Percentiles rank a stretch among this genome's conserved stretches.
phyloP scores from a whole-genome alignment of 2,329 filamentous ascomycete genomes.

The Cytospora mali region DNA sequence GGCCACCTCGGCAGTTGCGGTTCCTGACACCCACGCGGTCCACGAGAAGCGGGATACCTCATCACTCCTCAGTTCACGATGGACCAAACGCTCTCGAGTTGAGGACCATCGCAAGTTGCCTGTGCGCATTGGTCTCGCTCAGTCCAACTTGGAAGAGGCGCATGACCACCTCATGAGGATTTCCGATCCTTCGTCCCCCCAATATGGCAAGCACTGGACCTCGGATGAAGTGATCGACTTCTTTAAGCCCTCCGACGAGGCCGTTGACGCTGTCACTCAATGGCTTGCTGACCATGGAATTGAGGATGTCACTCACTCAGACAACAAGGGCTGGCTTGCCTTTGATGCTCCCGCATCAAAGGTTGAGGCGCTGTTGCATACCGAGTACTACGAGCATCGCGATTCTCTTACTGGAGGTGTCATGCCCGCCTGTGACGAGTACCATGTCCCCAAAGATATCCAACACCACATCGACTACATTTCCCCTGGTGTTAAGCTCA shows the following conservation, averaged over 20 bases:
- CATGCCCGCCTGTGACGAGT: slow-evolving; percentile 30
- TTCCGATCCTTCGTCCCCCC: slow-evolving; percentile 35
- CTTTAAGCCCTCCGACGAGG: slow-evolving; percentile 38
- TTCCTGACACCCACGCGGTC: slow-evolving; percentile 30
- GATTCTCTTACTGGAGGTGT: slow-evolving; percentile 32
- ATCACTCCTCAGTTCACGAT: slow-evolving; percentile 25
- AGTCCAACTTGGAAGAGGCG: slow-evolving; percentile 34
- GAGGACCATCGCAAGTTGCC: slow-evolving; percentile 30
- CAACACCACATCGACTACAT: slow-evolving; percentile 30
- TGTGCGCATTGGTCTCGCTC: slow-evolving; percentile 35
- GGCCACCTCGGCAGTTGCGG: not conserved
- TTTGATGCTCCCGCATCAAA: slow-evolving; percentile 33
- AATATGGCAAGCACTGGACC: slow-evolving; percentile 43
- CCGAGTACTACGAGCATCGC: slow-evolving; percentile 34
- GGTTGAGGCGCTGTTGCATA: slow-evolving; percentile 33
- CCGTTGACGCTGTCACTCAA: slow-evolving; percentile 35
- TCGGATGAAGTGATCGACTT: slow-evolving; percentile 40
- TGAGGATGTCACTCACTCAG: slow-evolving; percentile 25
- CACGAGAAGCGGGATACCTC: slow-evolving; percentile 33
- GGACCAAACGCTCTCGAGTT: slow-evolving; percentile 35
- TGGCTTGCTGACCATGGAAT: slow-evolving; percentile 28
- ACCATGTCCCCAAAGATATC: slow-evolving; percentile 27
- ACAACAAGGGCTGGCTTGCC: slow-evolving; percentile 34
- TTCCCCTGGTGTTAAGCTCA: slow-evolving; percentile 28
- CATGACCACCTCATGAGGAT: slow-evolving; percentile 35